Percentiles rank a stretch among this genome's conserved stretches.
Conservation (phyloP, 441 rosid genomes). For the Geranium incanum region DNA sequence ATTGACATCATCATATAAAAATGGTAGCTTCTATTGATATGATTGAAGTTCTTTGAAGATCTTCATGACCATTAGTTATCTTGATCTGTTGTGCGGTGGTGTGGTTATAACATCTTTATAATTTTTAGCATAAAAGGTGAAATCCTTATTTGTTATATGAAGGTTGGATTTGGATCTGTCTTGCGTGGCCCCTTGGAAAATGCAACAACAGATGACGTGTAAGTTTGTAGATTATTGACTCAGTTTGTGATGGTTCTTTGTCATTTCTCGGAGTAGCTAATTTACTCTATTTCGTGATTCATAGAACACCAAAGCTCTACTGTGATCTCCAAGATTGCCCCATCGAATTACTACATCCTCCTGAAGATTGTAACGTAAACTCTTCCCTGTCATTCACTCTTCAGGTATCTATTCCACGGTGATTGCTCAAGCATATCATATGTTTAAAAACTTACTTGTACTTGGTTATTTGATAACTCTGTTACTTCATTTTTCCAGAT, state of each 20-base stretch:
- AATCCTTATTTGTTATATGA: conserved; percentile 25
- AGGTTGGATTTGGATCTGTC: conserved; percentile 91
- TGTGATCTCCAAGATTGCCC: conserved; percentile 84
- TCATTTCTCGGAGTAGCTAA: conserved; percentile 12
- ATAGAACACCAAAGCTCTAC: conserved; percentile 78
- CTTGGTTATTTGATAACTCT: conserved; percentile 15
- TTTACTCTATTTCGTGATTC: conserved; percentile 18
- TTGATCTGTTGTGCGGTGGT: background rate
- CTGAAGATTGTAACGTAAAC: conserved; percentile 99
- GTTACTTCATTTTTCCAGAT: conserved; percentile 43
- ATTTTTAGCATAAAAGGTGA: background rate
- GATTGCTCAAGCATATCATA: conserved; percentile 14
- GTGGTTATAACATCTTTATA: background rate
- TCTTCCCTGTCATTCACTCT: conserved; percentile 90
- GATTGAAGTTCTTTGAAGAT: background rate
- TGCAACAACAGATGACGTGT: conserved; percentile 79
- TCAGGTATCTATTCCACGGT: conserved; percentile 53
- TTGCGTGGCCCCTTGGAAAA: conserved; percentile 87
- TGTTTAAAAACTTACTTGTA: conserved; percentile 9
- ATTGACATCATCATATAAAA: background rate
- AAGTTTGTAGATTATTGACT: conserved; percentile 35
- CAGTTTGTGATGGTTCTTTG: conserved; percentile 13
- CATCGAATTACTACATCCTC: conserved; percentile 80
- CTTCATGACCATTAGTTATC: conserved; percentile 5
- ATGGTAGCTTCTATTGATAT: conserved; percentile 7